Evolutionary conservation across 148 eudicot species (phyloP).

Genomic region (Camellia japonica): DNA sequence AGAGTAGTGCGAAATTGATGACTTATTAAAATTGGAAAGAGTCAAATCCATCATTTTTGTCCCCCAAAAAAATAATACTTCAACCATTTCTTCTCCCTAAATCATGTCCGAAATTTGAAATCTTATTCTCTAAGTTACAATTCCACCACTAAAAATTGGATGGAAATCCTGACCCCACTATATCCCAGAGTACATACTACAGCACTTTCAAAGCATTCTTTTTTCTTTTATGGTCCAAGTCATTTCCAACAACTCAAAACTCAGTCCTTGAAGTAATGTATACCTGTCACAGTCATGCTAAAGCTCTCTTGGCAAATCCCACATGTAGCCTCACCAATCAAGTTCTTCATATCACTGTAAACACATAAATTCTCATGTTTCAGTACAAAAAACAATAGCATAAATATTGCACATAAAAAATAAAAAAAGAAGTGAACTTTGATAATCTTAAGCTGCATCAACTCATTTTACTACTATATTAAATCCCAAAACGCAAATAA

Average conservation of each 20-base stretch:
- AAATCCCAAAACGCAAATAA: background rate
- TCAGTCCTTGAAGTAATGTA: background rate
- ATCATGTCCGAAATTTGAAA: background rate
- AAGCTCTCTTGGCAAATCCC: constrained; percentile 77
- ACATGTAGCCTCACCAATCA: constrained; percentile 73
- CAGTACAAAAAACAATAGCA: background rate
- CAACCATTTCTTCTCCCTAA: background rate
- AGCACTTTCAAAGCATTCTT: background rate
- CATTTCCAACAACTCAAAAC: background rate
- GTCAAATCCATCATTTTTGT: background rate
- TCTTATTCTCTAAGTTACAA: background rate
- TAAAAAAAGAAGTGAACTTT: background rate
- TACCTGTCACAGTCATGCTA: constrained; percentile 67
- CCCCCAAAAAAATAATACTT: background rate
- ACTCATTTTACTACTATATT: background rate
- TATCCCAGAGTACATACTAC: background rate
- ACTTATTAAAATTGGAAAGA: background rate
- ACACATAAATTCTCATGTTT: background rate
- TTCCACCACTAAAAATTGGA: background rate
- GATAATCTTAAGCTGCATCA: too few relatives aligned
- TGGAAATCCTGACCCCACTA: background rate
- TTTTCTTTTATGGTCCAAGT: background rate
- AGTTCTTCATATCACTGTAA: constrained; percentile 76
- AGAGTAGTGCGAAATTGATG: too few relatives aligned
- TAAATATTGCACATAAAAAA: background rate